Percentiles rank a stretch among this genome's conserved stretches.
These are phyloP conservation scores for Suhomyces atakaporum DNA, from an alignment of 1,139 yeast species.

Conservation along the genomic window DNA sequence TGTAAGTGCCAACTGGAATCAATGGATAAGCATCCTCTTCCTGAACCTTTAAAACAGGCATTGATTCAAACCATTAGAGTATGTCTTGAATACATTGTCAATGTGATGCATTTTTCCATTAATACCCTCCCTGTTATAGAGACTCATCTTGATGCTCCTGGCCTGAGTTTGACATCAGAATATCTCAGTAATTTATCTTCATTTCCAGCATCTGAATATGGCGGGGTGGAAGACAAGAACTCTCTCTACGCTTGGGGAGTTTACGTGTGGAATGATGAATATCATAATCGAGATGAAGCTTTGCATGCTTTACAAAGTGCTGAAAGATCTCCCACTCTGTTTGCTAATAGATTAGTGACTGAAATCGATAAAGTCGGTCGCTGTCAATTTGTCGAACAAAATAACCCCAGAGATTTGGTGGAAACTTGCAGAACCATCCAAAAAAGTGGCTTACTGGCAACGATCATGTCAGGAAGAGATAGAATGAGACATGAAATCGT, in stretches of 20 bases:
- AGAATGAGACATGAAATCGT: conserved; percentile 50
- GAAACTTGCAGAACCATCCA: conserved; percentile 38
- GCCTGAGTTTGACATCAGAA: conserved; percentile 22
- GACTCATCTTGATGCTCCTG: conserved; percentile 17
- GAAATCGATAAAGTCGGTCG: conserved; percentile 39
- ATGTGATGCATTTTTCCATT: conserved; percentile 42
- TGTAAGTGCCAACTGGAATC: conserved; percentile 50
- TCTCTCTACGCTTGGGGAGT: conserved; percentile 41
- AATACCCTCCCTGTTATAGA: conserved; percentile 40
- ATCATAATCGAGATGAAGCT: conserved; percentile 58
- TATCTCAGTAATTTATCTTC: conserved; percentile 31
- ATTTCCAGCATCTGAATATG: conserved; percentile 33
- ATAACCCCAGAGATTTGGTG: conserved; percentile 22
- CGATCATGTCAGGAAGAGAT: conserved; percentile 52
- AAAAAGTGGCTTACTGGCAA: conserved; percentile 55
- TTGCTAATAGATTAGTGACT: conserved; percentile 36
- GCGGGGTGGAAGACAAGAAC: conserved; percentile 30
- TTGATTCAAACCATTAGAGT: conserved; percentile 35
- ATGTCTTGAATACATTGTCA: conserved; percentile 51
- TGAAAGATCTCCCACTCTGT: conserved; percentile 23
- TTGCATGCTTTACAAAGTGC: conserved; percentile 42
- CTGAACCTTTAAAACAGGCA: conserved; percentile 16
- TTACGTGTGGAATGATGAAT: conserved; percentile 74
- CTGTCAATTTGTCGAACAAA: conserved; percentile 27
- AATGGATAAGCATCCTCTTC: too few species aligned